Percentiles rank a stretch among this genome's conserved stretches.
phyloP scores from a whole-genome alignment of 2,329 filamentous ascomycete genomes.

The Saccharata proteae region DNA sequence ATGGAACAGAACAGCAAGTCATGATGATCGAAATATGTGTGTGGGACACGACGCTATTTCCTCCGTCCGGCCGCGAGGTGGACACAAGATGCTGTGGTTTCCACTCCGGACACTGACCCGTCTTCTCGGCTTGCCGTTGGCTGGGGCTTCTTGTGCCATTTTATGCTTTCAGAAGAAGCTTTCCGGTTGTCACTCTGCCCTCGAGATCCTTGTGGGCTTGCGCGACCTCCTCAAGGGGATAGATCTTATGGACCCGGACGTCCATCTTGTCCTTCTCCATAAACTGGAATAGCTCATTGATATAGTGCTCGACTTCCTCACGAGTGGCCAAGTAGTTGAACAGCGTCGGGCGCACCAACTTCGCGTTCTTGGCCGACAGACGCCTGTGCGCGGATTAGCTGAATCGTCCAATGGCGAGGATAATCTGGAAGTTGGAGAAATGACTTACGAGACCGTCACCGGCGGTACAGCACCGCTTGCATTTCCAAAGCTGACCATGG shows the following conservation, averaged over 20 bases:
- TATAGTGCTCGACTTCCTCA: conserved; percentile 60
- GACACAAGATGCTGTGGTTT: too few species aligned
- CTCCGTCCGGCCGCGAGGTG: too few species aligned
- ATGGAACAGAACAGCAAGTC: too few species aligned
- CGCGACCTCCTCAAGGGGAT: conserved; percentile 60
- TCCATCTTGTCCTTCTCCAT: conserved; percentile 58
- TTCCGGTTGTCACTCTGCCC: conserved; percentile 70
- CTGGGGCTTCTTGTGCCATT: too few species aligned
- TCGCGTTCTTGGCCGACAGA: conserved; percentile 65
- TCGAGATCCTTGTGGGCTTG: conserved; percentile 69
- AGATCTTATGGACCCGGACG: conserved; percentile 62
- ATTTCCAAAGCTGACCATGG: conserved; percentile 69
- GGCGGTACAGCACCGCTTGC: conserved; percentile 70
- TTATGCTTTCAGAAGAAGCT: conserved; percentile 60
- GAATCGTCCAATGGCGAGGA: neutral
- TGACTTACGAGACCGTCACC: conserved; percentile 46
- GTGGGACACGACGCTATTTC: too few species aligned
- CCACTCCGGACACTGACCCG: too few species aligned
- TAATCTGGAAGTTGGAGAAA: too few species aligned
- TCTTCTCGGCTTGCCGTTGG: too few species aligned
- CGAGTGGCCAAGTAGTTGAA: conserved; percentile 57
- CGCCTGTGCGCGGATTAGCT: too few species aligned
- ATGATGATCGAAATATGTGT: too few species aligned
- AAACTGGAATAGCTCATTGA: conserved; percentile 59
- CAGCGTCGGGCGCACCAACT: conserved; percentile 62